A percentile compares a stretch with the other conserved stretches of the same genome.
Conservation (phyloP, 1,139 yeast genomes). For the Magnusiomyces paraingens region DNA sequence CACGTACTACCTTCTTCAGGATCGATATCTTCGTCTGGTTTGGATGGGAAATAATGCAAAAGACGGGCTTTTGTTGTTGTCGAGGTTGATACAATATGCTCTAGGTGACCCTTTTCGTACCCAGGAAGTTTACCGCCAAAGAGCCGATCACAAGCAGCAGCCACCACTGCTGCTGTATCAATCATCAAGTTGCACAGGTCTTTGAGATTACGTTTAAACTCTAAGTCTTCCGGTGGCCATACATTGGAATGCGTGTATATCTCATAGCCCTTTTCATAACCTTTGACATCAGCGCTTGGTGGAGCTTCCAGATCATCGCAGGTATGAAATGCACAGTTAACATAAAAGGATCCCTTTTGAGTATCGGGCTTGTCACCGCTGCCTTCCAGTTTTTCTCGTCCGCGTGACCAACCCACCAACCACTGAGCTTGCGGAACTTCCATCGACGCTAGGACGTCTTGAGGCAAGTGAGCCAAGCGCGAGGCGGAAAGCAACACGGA, state of each 20-base stretch:
- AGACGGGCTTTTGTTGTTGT: constrained; percentile 56
- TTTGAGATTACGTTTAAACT: constrained; percentile 27
- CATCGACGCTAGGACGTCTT: constrained; percentile 33
- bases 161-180: constrained; percentile 46
- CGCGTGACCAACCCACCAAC: constrained; percentile 63
- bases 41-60: constrained; percentile 42
- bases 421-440: constrained; percentile 47
- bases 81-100: constrained; percentile 43
- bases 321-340: constrained; percentile 52
- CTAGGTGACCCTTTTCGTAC: constrained; percentile 38
- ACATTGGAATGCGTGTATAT: constrained; percentile 47
- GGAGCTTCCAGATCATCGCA: constrained; percentile 45
- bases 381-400: constrained; percentile 45
- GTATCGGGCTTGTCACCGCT: constrained; percentile 37
- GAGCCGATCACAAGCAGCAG: constrained; percentile 47
- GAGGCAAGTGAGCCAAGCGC: constrained; percentile 41
- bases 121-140: constrained; percentile 29
- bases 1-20: constrained; percentile 33
- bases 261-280: constrained; percentile 34
- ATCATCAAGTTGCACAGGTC: constrained; percentile 43
- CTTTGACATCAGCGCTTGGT: constrained; percentile 22
- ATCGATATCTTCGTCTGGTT: constrained; percentile 22
- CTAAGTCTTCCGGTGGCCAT: constrained; percentile 45
- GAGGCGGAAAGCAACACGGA: constrained; percentile 44
- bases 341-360: constrained; percentile 54